phyloP scores from a whole-genome alignment of 768 basidiomycete genomes.

The Strobilomyces dryophilus region DNA sequence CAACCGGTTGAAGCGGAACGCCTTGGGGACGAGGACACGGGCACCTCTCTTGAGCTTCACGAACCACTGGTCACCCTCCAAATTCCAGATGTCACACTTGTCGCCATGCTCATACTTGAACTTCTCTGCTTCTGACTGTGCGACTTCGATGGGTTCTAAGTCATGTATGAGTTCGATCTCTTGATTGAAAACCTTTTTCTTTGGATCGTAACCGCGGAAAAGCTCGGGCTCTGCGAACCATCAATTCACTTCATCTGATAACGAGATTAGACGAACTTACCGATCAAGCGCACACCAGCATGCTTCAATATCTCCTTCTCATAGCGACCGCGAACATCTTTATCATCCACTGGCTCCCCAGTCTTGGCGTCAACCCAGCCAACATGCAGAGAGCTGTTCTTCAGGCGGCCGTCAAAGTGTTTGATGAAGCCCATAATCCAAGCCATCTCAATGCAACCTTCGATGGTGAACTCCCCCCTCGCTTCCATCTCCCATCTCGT shows the following conservation, averaged over 20 bases:
- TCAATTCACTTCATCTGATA: constrained; percentile 10
- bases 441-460: constrained; percentile 99
- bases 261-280: constrained; percentile 41
- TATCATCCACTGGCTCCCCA: constrained; percentile 93
- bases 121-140: constrained; percentile 85
- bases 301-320: constrained; percentile 92
- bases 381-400: constrained; percentile 88
- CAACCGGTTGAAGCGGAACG: constrained; percentile 88
- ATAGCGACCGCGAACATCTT: constrained; percentile 90
- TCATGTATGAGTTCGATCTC: constrained; percentile 96
- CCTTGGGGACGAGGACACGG: constrained; percentile 88
- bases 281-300: constrained; percentile 90
- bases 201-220: constrained; percentile 97
- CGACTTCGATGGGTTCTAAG: constrained; percentile 91
- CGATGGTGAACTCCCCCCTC: constrained; percentile 92
- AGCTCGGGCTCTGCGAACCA: constrained; percentile 80
- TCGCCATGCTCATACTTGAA: constrained; percentile 97
- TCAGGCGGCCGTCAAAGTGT: constrained; percentile 96
- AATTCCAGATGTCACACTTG: constrained; percentile 93
- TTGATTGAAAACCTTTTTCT: constrained; percentile 96
- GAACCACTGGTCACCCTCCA: constrained; percentile 91
- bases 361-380: constrained; percentile 98
- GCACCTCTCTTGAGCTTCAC: constrained; percentile 99
- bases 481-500: constrained; percentile 99
- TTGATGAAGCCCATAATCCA: constrained; percentile 99